phyloP scores from a whole-genome alignment of 106 monocot species.

The Dendrobium nobile region DNA sequence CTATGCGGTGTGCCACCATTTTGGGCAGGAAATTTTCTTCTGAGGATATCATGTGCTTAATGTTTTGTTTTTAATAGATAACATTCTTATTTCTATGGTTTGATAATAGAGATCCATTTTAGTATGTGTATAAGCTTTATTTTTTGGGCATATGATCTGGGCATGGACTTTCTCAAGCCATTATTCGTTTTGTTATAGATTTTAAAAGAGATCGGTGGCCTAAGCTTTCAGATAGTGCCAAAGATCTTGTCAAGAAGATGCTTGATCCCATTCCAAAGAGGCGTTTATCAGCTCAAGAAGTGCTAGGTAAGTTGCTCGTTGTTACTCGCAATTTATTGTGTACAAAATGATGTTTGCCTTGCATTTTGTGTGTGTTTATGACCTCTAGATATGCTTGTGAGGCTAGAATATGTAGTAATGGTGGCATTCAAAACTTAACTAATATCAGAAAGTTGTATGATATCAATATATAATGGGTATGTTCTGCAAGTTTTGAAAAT shows the following conservation, averaged over 20 bases:
- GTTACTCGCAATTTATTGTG: not conserved
- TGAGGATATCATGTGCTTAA: not conserved
- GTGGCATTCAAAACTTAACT: too few species aligned
- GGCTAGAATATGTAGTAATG: conserved; percentile 4
- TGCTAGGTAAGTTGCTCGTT: too few species aligned
- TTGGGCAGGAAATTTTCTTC: conserved; percentile 52
- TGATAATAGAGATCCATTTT: too few species aligned
- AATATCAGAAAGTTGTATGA: not conserved
- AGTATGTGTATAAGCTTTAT: not conserved
- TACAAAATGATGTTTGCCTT: not conserved
- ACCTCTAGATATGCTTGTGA: not conserved
- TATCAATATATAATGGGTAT: too few species aligned
- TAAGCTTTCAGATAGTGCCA: conserved; percentile 53
- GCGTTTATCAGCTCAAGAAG: conserved; percentile 48
- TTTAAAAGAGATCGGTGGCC: conserved; percentile 68
- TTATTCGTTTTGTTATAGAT: conserved; percentile 44
- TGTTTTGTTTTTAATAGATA: not conserved
- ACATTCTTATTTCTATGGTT: not conserved
- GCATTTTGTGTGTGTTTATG: not conserved
- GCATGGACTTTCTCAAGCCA: conserved; percentile 57
- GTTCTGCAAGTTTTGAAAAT: too few species aligned
- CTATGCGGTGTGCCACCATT: conserved; percentile 15
- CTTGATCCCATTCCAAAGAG: conserved; percentile 46
- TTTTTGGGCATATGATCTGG: conserved; percentile 9
- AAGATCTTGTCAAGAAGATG: conserved; percentile 60